A percentile compares a stretch with the other conserved stretches of the same genome.
phyloP scores from a whole-genome alignment of 176 grass and related monocot species.

The Phyllostachys edulis region DNA sequence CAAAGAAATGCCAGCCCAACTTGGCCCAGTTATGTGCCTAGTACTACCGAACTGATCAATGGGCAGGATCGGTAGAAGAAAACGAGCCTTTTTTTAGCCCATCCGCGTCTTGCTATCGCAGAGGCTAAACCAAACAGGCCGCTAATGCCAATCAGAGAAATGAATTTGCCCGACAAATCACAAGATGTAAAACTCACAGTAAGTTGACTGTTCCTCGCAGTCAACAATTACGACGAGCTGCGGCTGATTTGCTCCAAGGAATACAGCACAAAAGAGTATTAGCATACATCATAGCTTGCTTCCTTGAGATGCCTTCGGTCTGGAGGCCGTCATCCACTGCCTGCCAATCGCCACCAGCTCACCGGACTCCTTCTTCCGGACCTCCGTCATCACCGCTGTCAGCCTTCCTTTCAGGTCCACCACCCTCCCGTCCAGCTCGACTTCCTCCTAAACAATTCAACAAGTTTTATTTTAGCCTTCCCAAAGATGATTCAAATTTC shows the following conservation, averaged over 20 bases:
- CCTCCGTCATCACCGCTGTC: constrained; percentile 59
- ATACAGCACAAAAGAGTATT: neutral
- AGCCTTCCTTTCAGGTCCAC: constrained; percentile 56
- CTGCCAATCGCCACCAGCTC: constrained; percentile 62
- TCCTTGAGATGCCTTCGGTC: constrained; percentile 35
- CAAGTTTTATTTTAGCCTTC: neutral
- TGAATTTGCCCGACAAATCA: neutral
- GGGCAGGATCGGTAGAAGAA: too few species aligned
- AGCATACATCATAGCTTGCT: constrained; percentile 49
- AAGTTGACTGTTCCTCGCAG: neutral
- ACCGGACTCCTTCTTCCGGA: constrained; percentile 54
- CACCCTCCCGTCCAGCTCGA: constrained; percentile 65
- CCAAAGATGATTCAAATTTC: neutral
- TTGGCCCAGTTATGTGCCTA: too few species aligned
- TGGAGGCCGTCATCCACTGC: constrained; percentile 66
- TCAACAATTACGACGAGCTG: neutral
- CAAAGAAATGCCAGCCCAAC: too few species aligned
- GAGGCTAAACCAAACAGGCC: too few species aligned
- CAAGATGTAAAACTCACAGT: neutral
- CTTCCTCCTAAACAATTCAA: constrained; percentile 54
- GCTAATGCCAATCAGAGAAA: too few species aligned
- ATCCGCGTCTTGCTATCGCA: too few species aligned
- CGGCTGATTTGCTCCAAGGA: neutral
- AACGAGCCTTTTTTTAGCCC: too few species aligned
- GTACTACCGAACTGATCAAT: too few species aligned